phyloP scores from a whole-genome alignment of 2,329 filamentous ascomycete genomes.

The Aspergillus sergii region DNA sequence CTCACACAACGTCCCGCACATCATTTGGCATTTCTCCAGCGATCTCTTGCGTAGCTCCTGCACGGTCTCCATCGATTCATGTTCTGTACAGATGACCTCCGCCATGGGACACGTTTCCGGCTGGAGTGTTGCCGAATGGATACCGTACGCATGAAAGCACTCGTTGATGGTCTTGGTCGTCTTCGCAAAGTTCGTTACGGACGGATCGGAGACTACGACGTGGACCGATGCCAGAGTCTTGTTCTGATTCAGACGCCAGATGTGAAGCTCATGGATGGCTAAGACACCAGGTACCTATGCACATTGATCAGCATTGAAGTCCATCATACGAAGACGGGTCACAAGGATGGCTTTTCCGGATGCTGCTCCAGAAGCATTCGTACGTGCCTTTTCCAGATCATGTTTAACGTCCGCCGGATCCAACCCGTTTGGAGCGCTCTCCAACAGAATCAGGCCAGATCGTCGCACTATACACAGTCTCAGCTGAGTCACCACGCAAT shows the following conservation, averaged over 20 bases:
- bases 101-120: constrained; percentile 53
- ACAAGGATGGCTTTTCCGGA: constrained; percentile 3
- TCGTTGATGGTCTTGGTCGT: constrained; percentile 64
- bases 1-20: neutral
- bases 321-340: neutral
- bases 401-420: constrained; percentile 65
- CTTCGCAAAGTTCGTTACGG: constrained; percentile 59
- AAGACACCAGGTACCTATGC: constrained; percentile 63
- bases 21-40: constrained; percentile 4
- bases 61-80: too few relatives aligned
- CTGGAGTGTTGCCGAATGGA: constrained; percentile 70
- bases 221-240: constrained; percentile 70
- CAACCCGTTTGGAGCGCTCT: constrained; percentile 64
- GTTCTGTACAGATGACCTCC: neutral
- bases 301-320: neutral
- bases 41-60: neutral
- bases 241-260: constrained; percentile 70
- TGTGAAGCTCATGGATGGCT: constrained; percentile 69
- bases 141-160: constrained; percentile 70
- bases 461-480: constrained; percentile 20
- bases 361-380: too few relatives aligned
- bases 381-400: constrained; percentile 63
- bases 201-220: constrained; percentile 62
- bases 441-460: constrained; percentile 64
- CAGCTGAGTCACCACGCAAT: neutral